Evolutionary conservation across 257 asterid genomes (phyloP).

Genomic region (Haberlea rhodopensis): DNA sequence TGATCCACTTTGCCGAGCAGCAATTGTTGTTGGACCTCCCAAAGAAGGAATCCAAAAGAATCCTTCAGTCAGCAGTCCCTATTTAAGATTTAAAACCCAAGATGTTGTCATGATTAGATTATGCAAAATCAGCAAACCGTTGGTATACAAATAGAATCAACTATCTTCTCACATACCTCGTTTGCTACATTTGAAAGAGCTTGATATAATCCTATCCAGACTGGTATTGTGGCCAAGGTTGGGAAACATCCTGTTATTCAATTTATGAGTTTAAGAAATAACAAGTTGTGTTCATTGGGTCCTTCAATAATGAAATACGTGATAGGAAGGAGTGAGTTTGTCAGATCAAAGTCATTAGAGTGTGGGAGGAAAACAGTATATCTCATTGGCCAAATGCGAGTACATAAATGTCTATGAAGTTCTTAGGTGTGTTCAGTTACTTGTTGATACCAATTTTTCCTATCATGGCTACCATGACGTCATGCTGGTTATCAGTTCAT

Average conservation of each 20-base stretch:
- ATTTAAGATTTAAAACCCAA: slow-evolving; percentile 25
- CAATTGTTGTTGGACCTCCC: slow-evolving; percentile 99
- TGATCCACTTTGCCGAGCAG: slow-evolving; percentile 97
- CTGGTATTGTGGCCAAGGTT: slow-evolving; percentile 97
- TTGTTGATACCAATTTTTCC: background rate
- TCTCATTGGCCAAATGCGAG: background rate
- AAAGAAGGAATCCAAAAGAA: slow-evolving; percentile 99
- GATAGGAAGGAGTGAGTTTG: background rate
- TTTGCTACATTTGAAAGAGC: slow-evolving; percentile 99
- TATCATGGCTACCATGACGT: background rate
- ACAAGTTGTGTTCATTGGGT: background rate
- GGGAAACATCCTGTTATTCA: slow-evolving; percentile 86
- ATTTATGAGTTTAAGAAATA: background rate
- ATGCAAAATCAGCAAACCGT: slow-evolving; percentile 12
- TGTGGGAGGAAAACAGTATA: background rate
- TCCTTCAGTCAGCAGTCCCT: slow-evolving; percentile 98
- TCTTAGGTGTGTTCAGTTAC: background rate
- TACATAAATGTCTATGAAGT: background rate
- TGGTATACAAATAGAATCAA: slow-evolving; percentile 16
- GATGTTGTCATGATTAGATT: slow-evolving; percentile 6
- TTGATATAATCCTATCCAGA: slow-evolving; percentile 96
- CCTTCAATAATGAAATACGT: background rate
- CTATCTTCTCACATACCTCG: slow-evolving; percentile 59
- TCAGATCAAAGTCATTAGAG: background rate
- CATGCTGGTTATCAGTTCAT: background rate